phyloP scores from a whole-genome alignment of 164 flowering plant species.

The Annona cherimola region DNA sequence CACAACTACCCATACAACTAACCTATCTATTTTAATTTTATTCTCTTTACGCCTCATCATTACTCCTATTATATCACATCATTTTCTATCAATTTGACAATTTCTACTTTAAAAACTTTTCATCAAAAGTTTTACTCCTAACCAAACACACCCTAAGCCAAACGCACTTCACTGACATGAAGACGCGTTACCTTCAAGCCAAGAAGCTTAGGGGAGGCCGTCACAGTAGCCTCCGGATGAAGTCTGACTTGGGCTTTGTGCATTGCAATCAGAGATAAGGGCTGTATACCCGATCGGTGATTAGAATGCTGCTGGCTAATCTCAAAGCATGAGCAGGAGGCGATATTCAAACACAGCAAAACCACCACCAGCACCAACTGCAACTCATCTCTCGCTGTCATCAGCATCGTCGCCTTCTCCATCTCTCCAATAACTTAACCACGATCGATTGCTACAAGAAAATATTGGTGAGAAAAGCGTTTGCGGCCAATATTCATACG shows the following conservation, averaged over 20 bases:
- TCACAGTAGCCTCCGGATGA: neutral
- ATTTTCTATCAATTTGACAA: neutral
- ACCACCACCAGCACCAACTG: neutral
- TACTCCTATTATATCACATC: neutral
- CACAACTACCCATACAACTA: neutral
- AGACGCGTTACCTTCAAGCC: neutral
- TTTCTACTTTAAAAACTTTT: neutral
- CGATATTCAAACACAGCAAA: neutral
- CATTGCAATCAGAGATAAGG: slow-evolving; percentile 6
- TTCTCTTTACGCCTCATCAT: too few relatives aligned
- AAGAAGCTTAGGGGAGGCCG: neutral
- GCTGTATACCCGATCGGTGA: neutral
- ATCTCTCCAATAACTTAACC: neutral
- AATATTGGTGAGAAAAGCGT: too few relatives aligned
- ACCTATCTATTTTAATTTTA: neutral
- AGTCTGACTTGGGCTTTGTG: neutral
- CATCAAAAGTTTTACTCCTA: neutral
- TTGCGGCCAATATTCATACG: too few relatives aligned
- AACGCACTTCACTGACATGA: neutral
- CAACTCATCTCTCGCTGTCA: too few relatives aligned
- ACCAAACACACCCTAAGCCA: neutral
- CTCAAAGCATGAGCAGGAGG: neutral
- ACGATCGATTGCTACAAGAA: too few relatives aligned
- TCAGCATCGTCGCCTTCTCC: neutral
- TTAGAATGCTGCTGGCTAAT: too few relatives aligned